These are phyloP conservation scores for Adansonia gregorii DNA, from an alignment of 441 rosid genomes.

Conservation along the genomic window DNA sequence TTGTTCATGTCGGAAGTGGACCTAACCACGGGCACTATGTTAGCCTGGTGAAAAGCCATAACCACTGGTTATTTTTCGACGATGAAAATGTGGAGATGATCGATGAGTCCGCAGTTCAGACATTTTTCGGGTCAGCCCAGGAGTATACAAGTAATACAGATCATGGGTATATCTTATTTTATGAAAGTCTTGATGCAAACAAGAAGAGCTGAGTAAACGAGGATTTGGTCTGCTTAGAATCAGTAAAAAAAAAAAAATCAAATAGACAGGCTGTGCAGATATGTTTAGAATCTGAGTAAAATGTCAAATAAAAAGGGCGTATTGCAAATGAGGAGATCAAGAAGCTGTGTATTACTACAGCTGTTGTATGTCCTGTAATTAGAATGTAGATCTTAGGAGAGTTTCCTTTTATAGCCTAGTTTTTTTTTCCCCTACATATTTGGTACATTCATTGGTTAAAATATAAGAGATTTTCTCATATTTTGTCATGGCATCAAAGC, in stretches of 20 bases:
- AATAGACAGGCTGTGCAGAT: not conserved
- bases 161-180: conserved; percentile 91
- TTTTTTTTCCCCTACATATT: not conserved
- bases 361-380: conserved; percentile 9
- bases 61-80: conserved; percentile 90
- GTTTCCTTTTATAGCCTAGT: not conserved
- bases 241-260: conserved; percentile 4
- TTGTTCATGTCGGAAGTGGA: conserved; percentile 93
- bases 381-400: conserved; percentile 4
- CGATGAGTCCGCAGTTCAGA: conserved; percentile 88
- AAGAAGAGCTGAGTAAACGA: conserved; percentile 50
- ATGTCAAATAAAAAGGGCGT: conserved; percentile 1
- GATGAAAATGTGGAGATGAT: conserved; percentile 94
- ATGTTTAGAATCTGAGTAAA: conserved; percentile 4
- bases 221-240: conserved; percentile 22
- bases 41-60: conserved; percentile 87
- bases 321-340: conserved; percentile 4
- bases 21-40: conserved; percentile 96
- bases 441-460: conserved; percentile 1
- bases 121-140: conserved; percentile 91
- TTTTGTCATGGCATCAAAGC: not conserved
- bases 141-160: conserved; percentile 87
- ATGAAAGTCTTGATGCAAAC: conserved; percentile 65
- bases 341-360: conserved; percentile 1
- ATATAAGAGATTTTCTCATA: not conserved